Percentiles rank a stretch among this genome's conserved stretches.
phyloP scores from a whole-genome alignment of 2,329 filamentous ascomycete species.

The Sporothrix brunneoviolacea region DNA sequence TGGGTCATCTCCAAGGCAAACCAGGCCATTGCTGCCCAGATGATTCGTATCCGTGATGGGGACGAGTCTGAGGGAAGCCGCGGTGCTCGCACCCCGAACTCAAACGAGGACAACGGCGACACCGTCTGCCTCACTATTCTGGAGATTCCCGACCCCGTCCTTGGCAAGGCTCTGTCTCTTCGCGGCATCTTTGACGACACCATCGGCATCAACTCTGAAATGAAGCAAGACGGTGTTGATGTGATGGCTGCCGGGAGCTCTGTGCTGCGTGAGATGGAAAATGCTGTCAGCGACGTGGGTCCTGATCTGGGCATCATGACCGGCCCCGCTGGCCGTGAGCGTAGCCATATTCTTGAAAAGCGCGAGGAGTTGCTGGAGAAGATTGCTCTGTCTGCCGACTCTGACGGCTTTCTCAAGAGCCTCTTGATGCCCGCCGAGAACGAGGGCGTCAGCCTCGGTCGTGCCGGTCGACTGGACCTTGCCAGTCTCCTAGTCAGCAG shows the following conservation, averaged over 20 bases:
- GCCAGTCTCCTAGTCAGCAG: conserved; percentile 69
- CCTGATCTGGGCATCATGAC: conserved; percentile 71
- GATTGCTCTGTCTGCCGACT: conserved; percentile 72
- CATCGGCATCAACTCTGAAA: conserved; percentile 91
- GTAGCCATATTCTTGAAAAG: conserved; percentile 73
- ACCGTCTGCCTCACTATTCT: conserved; percentile 85
- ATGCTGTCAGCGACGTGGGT: conserved; percentile 68
- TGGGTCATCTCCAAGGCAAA: conserved; percentile 92
- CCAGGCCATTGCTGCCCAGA: conserved; percentile 68
- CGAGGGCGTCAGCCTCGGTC: conserved; percentile 75
- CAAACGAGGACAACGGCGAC: conserved; percentile 66
- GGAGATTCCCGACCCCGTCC: conserved; percentile 70
- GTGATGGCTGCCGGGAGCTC: conserved; percentile 68
- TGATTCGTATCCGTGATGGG: conserved; percentile 58
- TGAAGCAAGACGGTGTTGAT: conserved; percentile 92
- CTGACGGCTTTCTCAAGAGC: conserved; percentile 74
- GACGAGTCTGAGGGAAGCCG: conserved; percentile 60
- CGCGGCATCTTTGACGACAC: conserved; percentile 87
- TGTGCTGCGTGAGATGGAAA: conserved; percentile 79
- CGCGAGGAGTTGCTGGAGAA: conserved; percentile 81
- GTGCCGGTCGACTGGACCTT: conserved; percentile 72
- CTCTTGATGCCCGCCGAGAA: conserved; percentile 72
- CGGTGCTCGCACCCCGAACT: conserved; percentile 56
- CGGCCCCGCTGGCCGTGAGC: conserved; percentile 60
- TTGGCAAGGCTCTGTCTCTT: conserved; percentile 85